Conservation (phyloP, 75 land plant species). For the Ceratopteris richardii region DNA sequence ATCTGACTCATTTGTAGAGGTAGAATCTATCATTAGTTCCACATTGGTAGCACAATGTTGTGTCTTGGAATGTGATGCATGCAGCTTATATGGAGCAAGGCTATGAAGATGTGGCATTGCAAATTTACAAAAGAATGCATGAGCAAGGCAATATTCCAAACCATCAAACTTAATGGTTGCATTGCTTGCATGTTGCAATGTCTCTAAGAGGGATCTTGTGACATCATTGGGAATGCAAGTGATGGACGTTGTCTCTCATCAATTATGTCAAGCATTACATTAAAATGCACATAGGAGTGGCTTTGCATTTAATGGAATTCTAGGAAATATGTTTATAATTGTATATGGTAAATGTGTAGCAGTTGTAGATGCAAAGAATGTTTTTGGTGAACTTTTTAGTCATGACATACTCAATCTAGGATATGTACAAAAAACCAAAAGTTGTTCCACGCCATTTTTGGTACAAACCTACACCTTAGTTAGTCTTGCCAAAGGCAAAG, state of each 20-base stretch:
- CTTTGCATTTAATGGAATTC: not conserved
- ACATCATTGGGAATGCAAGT: too few species aligned
- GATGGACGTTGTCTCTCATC: not conserved
- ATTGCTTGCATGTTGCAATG: slow-evolving; percentile 39
- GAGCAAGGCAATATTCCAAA: slow-evolving; percentile 26
- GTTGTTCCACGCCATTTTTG: too few species aligned
- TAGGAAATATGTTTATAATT: slow-evolving; percentile 5
- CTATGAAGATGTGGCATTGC: slow-evolving; percentile 18
- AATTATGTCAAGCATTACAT: not conserved
- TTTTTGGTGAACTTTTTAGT: not conserved
- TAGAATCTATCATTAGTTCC: not conserved
- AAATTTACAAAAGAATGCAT: slow-evolving; percentile 49
- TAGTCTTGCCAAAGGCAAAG: too few species aligned
- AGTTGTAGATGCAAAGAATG: not conserved
- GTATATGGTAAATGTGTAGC: slow-evolving; percentile 2
- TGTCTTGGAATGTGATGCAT: slow-evolving; percentile 55
- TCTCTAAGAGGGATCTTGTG: slow-evolving; percentile 5
- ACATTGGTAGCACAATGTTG: not conserved
- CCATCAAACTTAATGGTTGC: slow-evolving; percentile 47
- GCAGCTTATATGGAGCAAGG: slow-evolving; percentile 50
- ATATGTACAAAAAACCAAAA: too few species aligned
- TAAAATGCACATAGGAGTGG: not conserved
- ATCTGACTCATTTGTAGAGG: not conserved
- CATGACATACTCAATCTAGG: too few species aligned
- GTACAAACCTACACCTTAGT: too few species aligned